Evolutionary conservation across 306 rosid species (phyloP), one percentile per base, ranked within the genome.

Genomic region (Glycine tomentella): DNA sequence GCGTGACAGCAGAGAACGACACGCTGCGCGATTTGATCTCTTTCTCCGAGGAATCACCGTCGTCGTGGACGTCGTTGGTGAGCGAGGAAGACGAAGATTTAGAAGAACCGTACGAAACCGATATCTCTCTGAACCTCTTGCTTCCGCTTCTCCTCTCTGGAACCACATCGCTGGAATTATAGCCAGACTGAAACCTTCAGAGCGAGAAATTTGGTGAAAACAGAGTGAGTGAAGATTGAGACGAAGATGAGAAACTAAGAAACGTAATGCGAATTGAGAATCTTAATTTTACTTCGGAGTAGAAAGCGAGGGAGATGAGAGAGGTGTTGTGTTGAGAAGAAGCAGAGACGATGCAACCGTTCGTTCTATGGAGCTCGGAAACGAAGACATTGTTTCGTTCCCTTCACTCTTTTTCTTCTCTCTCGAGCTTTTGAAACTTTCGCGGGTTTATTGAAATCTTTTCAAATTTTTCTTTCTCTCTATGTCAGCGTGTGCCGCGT

Each of bases 301-400:
- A 77, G 85, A 75, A 36, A 74, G 65, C 9, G 79, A 66, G 17
- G 80, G 50, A 61, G 84, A 25, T 25, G 31, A 69, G 10, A 77
- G 82, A 73, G 90, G 81, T 5, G 58, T 25, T 7, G 81, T 44
- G 50, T 86, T 84, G 81, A 95, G 97, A 80, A 91, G 97, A 15
- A 94, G 91, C 76, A 94, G 80, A 64, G 97, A 90, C 66, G 98
- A 91, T 80, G 97, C 98, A 48, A 86, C 97, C 1, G 76, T 72
- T 80, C 57, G 89, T 78, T 94, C 97, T 68, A 72, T 79, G 9
- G 91, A 82, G 59, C 84, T 86, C 31, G 97, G 98, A 82, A 90
- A 92, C 51, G 83, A 90, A 34, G 86, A 33, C 89, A 86, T 86
- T 61, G 78, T 25, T 25, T 25, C 31, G 31, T 31, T 84, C 53